phyloP scores from a whole-genome alignment of 1,139 yeast genomes.

The Pichia sp. region DNA sequence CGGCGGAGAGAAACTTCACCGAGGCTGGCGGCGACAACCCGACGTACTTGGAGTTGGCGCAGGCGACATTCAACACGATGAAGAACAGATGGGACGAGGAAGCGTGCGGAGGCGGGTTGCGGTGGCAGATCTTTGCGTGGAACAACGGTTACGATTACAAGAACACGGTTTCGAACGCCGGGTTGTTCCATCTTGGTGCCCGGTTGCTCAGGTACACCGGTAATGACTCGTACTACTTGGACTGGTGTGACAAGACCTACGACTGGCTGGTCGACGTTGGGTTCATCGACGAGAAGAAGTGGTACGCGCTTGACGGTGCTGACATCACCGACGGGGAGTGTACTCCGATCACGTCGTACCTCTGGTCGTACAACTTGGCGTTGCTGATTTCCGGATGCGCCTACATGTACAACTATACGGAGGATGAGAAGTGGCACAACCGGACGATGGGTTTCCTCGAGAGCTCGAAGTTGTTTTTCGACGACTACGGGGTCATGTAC shows the following conservation, averaged over 20 bases:
- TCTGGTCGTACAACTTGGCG: slow-evolving; percentile 91
- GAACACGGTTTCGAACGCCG: slow-evolving; percentile 86
- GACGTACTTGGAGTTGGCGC: slow-evolving; percentile 71
- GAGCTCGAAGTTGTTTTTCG: slow-evolving; percentile 46
- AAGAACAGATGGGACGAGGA: slow-evolving; percentile 76
- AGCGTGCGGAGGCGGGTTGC: slow-evolving; percentile 78
- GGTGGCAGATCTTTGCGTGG: slow-evolving; percentile 97
- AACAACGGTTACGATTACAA: slow-evolving; percentile 91
- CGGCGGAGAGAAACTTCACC: slow-evolving; percentile 82
- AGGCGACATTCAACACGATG: slow-evolving; percentile 88
- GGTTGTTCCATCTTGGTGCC: slow-evolving; percentile 83
- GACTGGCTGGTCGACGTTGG: slow-evolving; percentile 73
- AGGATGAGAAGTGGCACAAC: slow-evolving; percentile 60
- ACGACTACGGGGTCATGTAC: slow-evolving; percentile 49
- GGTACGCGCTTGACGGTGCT: slow-evolving; percentile 78
- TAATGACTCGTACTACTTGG: slow-evolving; percentile 58
- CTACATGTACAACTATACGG: slow-evolving; percentile 70
- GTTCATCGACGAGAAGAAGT: slow-evolving; percentile 43
- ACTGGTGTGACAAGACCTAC: slow-evolving; percentile 75
- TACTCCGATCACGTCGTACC: slow-evolving; percentile 49
- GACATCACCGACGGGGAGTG: slow-evolving; percentile 59
- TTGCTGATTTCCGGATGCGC: slow-evolving; percentile 78
- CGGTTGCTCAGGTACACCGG: slow-evolving; percentile 81
- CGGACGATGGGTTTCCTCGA: slow-evolving; percentile 53
- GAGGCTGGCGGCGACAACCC: slow-evolving; percentile 59